Conservation (phyloP, 768 basidiomycete genomes). For the Psilocybe azurescens region DNA sequence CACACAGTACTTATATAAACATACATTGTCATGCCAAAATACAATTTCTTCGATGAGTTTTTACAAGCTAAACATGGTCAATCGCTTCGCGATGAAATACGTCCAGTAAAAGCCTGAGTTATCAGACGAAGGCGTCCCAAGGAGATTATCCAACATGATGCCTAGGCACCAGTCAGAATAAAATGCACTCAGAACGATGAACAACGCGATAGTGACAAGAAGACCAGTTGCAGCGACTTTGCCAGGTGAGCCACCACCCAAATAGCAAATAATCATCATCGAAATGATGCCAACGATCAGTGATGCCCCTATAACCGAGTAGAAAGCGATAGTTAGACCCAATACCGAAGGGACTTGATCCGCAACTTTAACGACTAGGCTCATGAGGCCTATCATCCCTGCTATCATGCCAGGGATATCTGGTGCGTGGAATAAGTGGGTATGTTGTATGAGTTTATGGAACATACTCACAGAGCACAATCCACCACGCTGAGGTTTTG, state of each 20-base stretch:
- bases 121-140: conserved; percentile 31
- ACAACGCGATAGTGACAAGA: conserved; percentile 24
- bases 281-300: conserved; percentile 25
- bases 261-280: conserved; percentile 22
- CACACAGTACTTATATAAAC: too few species aligned
- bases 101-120: conserved; percentile 33
- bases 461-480: conserved; percentile 24
- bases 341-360: conserved; percentile 19
- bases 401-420: conserved; percentile 37
- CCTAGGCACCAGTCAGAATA: conserved; percentile 34
- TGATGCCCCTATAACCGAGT: conserved; percentile 28
- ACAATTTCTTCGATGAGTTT: too few species aligned
- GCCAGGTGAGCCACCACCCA: conserved; percentile 23
- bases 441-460: too few species aligned
- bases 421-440: conserved; percentile 2
- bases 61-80: conserved; percentile 33
- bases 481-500: conserved; percentile 27
- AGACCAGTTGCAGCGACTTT: conserved; percentile 28
- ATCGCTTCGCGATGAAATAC: conserved; percentile 31
- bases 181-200: conserved; percentile 31
- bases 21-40: too few species aligned
- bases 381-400: conserved; percentile 37
- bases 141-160: conserved; percentile 32
- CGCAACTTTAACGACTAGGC: conserved; percentile 30
- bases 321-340: conserved; percentile 30